A percentile compares a stretch with the other conserved stretches of the same genome.
phyloP scores from a whole-genome alignment of 2,329 filamentous ascomycete species.

The Onygenales sp. region DNA sequence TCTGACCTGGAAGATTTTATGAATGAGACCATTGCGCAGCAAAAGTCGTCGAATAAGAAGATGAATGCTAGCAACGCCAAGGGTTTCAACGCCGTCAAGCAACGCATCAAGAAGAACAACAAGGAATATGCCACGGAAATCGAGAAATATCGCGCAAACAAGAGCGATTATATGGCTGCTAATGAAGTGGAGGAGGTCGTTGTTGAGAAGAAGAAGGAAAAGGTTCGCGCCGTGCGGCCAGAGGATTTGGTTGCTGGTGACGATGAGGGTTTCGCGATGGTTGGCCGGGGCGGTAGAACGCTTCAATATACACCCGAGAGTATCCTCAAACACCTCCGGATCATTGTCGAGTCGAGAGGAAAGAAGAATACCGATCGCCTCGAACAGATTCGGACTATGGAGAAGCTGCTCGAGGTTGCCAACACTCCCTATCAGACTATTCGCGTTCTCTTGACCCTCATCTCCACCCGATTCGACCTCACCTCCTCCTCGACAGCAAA shows the following conservation, averaged over 20 bases:
- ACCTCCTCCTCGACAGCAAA: slow-evolving; percentile 61
- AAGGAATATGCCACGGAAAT: slow-evolving; percentile 86
- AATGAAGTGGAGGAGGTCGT: slow-evolving; percentile 63
- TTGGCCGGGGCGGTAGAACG: slow-evolving; percentile 80
- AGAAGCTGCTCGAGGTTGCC: slow-evolving; percentile 85
- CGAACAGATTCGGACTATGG: slow-evolving; percentile 96
- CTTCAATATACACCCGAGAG: slow-evolving; percentile 92
- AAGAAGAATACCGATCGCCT: slow-evolving; percentile 96
- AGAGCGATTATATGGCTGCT: slow-evolving; percentile 79
- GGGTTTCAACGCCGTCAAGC: slow-evolving; percentile 92
- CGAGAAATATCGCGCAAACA: slow-evolving; percentile 75
- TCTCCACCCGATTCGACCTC: slow-evolving; percentile 91
- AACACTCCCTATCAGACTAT: slow-evolving; percentile 88
- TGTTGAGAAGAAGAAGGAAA: slow-evolving; percentile 42
- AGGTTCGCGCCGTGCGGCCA: slow-evolving; percentile 34
- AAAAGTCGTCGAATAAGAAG: slow-evolving; percentile 94
- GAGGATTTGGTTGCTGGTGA: slow-evolving; percentile 41
- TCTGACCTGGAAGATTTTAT: slow-evolving; percentile 90
- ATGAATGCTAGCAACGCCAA: slow-evolving; percentile 95
- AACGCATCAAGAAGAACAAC: slow-evolving; percentile 98
- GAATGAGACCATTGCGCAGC: slow-evolving; percentile 88
- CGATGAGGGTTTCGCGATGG: slow-evolving; percentile 79
- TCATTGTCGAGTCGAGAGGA: slow-evolving; percentile 89
- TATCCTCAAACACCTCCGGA: slow-evolving; percentile 91
- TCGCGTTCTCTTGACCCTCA: slow-evolving; percentile 78